These are phyloP conservation scores for Rosa persica DNA, from an alignment of 306 rosid genomes.

Conservation along the genomic window DNA sequence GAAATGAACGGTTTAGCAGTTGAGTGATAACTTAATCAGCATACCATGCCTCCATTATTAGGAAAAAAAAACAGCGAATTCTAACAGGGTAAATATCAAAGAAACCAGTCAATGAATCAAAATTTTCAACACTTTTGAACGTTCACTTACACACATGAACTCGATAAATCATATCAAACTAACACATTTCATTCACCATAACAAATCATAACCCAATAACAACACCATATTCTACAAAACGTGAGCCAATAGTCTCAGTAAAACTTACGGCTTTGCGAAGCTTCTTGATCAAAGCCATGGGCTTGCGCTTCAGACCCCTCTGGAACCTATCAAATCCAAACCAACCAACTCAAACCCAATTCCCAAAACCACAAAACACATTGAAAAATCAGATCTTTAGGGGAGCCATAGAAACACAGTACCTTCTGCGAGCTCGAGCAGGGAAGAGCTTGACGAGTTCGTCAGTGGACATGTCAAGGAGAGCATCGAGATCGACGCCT, in stretches of 20 bases:
- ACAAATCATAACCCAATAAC: not conserved
- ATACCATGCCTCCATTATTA: no score
- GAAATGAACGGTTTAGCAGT: no score
- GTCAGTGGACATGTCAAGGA: constrained; percentile 87
- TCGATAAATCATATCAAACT: not conserved
- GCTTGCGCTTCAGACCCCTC: constrained; percentile 89
- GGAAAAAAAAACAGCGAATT: no score
- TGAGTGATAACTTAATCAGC: no score
- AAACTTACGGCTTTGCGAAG: constrained; percentile 81
- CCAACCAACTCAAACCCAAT: not conserved
- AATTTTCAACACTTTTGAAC: not conserved
- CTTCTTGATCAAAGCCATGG: constrained; percentile 95
- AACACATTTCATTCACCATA: not conserved
- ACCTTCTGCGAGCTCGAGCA: constrained; percentile 92
- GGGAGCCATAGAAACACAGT: not conserved
- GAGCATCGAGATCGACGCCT: constrained; percentile 85
- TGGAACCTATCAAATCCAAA: constrained; percentile 50
- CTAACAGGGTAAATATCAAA: no score
- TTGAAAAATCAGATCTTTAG: not conserved
- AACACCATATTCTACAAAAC: not conserved
- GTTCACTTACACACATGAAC: no score
- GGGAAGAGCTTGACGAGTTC: constrained; percentile 83
- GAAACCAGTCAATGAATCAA: no score
- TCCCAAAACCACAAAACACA: not conserved
- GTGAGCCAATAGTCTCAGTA: not conserved